These are phyloP conservation scores for Phaeosphaeria sp. DNA, from an alignment of 2,329 filamentous ascomycete genomes.

Conservation along the genomic window DNA sequence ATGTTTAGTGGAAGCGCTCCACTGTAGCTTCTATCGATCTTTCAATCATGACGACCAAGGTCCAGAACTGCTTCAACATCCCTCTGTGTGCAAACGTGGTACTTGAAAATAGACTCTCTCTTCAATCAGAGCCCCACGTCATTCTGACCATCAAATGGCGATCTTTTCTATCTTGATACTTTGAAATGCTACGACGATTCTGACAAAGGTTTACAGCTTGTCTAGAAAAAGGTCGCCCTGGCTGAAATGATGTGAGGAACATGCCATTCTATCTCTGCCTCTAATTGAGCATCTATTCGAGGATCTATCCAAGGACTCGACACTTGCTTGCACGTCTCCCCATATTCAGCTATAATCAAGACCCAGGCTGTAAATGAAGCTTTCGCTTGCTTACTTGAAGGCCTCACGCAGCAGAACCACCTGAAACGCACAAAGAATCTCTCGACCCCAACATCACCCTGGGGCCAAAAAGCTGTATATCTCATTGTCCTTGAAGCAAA, in stretches of 20 bases:
- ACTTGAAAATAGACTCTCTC: too few relatives aligned
- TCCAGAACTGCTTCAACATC: too few relatives aligned
- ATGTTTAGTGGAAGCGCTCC: too few relatives aligned
- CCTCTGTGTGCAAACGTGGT: too few relatives aligned
- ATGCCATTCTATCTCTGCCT: background rate
- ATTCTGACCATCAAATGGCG: too few relatives aligned
- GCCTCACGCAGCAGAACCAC: background rate
- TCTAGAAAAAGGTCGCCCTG: background rate
- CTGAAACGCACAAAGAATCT: background rate
- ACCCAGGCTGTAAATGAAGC: background rate
- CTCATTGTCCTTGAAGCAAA: background rate
- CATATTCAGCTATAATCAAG: background rate
- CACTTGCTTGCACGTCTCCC: background rate
- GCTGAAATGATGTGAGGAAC: background rate
- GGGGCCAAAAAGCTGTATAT: background rate
- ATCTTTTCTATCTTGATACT: too few relatives aligned
- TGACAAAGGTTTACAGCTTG: background rate
- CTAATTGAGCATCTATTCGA: background rate
- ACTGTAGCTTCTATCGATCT: too few relatives aligned
- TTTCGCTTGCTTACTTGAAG: background rate
- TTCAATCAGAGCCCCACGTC: too few relatives aligned
- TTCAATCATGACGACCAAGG: too few relatives aligned
- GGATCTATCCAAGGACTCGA: background rate
- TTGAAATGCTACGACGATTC: background rate
- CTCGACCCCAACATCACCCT: background rate